Evolutionary conservation across 208 protist species (phyloP).

Genomic region (Porcisia deanei): DNA sequence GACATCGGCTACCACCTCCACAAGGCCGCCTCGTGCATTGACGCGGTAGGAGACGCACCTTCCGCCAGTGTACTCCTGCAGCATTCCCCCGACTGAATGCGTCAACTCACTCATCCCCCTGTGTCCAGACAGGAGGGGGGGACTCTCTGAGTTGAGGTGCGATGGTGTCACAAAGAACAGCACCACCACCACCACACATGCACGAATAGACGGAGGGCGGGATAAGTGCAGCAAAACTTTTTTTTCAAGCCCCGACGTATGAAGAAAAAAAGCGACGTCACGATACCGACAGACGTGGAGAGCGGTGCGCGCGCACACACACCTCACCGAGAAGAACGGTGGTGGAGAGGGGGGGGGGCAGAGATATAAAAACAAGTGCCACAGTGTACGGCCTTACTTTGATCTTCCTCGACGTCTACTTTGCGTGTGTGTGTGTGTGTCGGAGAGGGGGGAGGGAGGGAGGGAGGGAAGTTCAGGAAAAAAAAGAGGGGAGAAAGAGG

Average conservation of each 20-base stretch:
- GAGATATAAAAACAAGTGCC: too few species aligned
- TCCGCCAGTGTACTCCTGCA: conserved; percentile 35
- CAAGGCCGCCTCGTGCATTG: conserved; percentile 20
- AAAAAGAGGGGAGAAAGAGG: not conserved
- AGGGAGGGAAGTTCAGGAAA: not conserved
- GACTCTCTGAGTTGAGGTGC: too few species aligned
- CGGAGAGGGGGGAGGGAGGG: not conserved
- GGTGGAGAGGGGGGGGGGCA: not conserved
- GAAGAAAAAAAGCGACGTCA: not conserved
- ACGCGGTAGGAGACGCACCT: conserved; percentile 35
- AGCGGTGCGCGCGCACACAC: not conserved
- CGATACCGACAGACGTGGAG: not conserved
- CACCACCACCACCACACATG: too few species aligned
- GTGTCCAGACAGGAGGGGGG: not conserved
- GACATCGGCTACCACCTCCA: conserved; percentile 21
- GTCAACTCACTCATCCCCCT: too few species aligned
- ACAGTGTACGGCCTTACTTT: too few species aligned
- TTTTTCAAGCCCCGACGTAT: too few species aligned
- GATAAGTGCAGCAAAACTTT: too few species aligned
- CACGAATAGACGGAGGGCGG: too few species aligned
- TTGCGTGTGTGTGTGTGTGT: conserved; percentile 3
- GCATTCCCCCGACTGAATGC: conserved; percentile 14
- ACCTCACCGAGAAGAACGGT: not conserved
- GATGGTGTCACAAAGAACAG: too few species aligned
- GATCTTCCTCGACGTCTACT: too few species aligned